These are phyloP conservation scores for Nymphaea colorata DNA, from an alignment of 164 flowering plant genomes.

Conservation along the genomic window DNA sequence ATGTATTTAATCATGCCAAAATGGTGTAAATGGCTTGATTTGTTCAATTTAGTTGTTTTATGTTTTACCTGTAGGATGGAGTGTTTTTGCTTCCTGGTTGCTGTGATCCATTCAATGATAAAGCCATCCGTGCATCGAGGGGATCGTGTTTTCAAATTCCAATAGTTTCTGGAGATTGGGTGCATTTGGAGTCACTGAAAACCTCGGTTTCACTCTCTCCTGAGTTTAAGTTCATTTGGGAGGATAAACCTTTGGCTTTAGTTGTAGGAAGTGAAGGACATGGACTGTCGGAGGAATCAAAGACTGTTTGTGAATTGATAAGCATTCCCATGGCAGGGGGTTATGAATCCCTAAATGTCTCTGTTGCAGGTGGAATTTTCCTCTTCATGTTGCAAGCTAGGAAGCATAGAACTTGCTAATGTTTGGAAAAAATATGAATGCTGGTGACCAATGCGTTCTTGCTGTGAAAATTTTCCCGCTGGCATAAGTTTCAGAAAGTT, in stretches of 20 bases:
- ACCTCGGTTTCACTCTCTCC: slow-evolving; percentile 28
- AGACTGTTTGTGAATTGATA: slow-evolving; percentile 47
- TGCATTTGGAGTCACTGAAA: slow-evolving; percentile 36
- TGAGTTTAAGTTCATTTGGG: slow-evolving; percentile 28
- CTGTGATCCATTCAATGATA: slow-evolving; percentile 92
- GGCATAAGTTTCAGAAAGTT: too few relatives aligned
- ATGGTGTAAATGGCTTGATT: not conserved
- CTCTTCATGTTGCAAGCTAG: slow-evolving; percentile 49
- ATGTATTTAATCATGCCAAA: too few relatives aligned
- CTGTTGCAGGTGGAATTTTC: slow-evolving; percentile 96
- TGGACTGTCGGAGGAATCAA: slow-evolving; percentile 65
- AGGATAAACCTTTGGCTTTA: slow-evolving; percentile 42
- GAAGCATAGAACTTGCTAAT: slow-evolving; percentile 3
- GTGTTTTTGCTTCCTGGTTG: slow-evolving; percentile 84
- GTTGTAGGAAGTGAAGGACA: slow-evolving; percentile 86
- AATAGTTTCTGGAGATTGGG: slow-evolving; percentile 69
- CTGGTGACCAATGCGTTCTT: slow-evolving; percentile 20
- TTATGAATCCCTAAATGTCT: slow-evolving; percentile 88
- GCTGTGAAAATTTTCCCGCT: too few relatives aligned
- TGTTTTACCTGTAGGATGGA: slow-evolving; percentile 42
- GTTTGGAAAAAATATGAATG: slow-evolving; percentile 24
- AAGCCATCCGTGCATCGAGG: slow-evolving; percentile 77
- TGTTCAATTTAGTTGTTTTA: not conserved
- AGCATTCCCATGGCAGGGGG: slow-evolving; percentile 77
- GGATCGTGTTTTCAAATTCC: slow-evolving; percentile 91